phyloP scores from a whole-genome alignment of 768 basidiomycete species.

The Dioszegia aurantiaca region DNA sequence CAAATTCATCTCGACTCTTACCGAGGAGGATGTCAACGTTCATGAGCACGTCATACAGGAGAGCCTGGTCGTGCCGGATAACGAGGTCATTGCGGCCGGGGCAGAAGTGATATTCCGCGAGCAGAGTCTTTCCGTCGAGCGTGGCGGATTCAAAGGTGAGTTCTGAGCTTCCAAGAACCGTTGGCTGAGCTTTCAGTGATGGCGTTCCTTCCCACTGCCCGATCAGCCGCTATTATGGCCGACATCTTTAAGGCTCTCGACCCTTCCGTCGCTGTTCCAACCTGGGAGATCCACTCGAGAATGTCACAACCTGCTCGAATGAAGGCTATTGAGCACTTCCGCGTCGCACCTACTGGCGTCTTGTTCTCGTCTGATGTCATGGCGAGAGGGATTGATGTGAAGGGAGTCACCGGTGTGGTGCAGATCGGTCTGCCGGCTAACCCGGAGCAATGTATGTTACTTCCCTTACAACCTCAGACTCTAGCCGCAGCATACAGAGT shows the following conservation, averaged over 20 bases:
- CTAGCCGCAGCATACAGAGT: not conserved
- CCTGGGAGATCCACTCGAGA: slow-evolving; percentile 63
- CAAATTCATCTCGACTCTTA: slow-evolving; percentile 62
- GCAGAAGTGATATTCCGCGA: slow-evolving; percentile 35
- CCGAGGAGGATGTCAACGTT: slow-evolving; percentile 61
- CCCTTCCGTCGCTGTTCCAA: slow-evolving; percentile 27
- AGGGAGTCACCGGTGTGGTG: slow-evolving; percentile 63
- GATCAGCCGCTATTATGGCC: slow-evolving; percentile 58
- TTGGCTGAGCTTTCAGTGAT: slow-evolving; percentile 53
- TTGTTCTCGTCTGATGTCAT: slow-evolving; percentile 55
- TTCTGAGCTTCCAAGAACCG: not conserved
- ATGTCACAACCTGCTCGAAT: slow-evolving; percentile 59
- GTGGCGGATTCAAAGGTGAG: slow-evolving; percentile 39
- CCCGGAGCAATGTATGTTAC: slow-evolving; percentile 52
- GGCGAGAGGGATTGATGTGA: slow-evolving; percentile 68
- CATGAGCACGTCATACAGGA: slow-evolving; percentile 64
- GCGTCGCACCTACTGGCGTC: slow-evolving; percentile 54
- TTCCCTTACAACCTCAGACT: too few species aligned
- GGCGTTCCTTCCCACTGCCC: slow-evolving; percentile 68
- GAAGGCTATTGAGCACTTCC: slow-evolving; percentile 59
- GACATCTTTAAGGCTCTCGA: slow-evolving; percentile 43
- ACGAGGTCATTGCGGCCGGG: slow-evolving; percentile 55
- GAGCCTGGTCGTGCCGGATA: slow-evolving; percentile 54
- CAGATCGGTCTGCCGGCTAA: slow-evolving; percentile 56
- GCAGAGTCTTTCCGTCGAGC: slow-evolving; percentile 9